A percentile compares a stretch with the other conserved stretches of the same genome.
Evolutionary conservation across 2,329 filamentous ascomycete genomes (phyloP).

Genomic region (Phaeosphaeriaceae sp.): DNA sequence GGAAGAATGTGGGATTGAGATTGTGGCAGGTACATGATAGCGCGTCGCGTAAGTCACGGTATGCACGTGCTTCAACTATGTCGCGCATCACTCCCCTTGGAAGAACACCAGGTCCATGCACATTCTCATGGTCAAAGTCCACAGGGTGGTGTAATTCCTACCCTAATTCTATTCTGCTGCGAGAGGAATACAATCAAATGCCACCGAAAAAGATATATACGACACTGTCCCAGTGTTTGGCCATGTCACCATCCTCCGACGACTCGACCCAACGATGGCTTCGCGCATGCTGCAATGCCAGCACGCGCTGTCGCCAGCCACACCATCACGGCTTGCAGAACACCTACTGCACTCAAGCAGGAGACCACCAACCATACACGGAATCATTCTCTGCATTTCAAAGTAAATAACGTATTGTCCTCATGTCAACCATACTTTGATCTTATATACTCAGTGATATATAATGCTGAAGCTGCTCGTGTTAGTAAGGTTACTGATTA

Average conservation of each 20-base stretch:
- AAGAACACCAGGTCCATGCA: slow-evolving; percentile 1
- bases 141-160: neutral
- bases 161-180: no score
- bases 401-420: no score
- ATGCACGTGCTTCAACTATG: slow-evolving; percentile 4
- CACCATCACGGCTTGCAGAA: neutral
- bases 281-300: neutral
- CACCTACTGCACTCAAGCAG: neutral
- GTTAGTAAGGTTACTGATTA: neutral
- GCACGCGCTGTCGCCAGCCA: slow-evolving; percentile 4
- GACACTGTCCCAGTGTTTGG: no score
- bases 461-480: no score
- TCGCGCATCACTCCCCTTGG: slow-evolving; percentile 10
- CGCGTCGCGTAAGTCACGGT: slow-evolving; percentile 12
- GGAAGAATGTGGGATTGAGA: slow-evolving; percentile 22
- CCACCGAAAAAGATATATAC: no score
- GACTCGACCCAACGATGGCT: no score
- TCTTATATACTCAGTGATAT: no score
- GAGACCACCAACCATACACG: neutral
- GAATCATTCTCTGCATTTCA: neutral
- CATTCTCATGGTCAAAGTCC: neutral
- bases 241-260: no score
- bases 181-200: no score
- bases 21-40: slow-evolving; percentile 34
- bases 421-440: no score